A percentile compares a stretch with the other conserved stretches of the same genome.
These are phyloP conservation scores for Aspergillus sp. DNA, from an alignment of 2,329 filamentous ascomycete species.

Conservation along the genomic window DNA sequence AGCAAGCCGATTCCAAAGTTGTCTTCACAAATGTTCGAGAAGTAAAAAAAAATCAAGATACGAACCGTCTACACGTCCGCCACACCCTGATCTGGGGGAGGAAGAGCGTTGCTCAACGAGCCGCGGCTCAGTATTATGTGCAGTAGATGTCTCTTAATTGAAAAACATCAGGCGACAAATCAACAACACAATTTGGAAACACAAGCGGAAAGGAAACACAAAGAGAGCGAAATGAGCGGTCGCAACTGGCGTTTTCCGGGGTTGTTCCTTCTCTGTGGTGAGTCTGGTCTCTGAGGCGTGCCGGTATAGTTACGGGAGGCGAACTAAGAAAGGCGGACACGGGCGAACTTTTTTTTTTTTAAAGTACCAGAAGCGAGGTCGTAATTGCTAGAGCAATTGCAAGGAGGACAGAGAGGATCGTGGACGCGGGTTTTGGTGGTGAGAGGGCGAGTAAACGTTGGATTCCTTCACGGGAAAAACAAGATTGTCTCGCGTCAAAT, in stretches of 20 bases:
- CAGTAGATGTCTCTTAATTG: constrained; percentile 36
- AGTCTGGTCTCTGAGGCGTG: constrained; percentile 9
- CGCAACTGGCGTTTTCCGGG: constrained; percentile 17
- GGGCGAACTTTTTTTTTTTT: neutral
- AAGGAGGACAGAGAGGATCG: constrained; percentile 11
- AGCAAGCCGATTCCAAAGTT: constrained; percentile 17
- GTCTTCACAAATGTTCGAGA: constrained; percentile 1
- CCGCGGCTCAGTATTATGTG: constrained; percentile 36
- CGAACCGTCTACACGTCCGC: constrained; percentile 45
- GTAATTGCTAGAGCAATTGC: constrained; percentile 10
- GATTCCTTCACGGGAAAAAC: constrained; percentile 13
- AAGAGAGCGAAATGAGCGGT: constrained; percentile 28
- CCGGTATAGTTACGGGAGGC: constrained; percentile 1
- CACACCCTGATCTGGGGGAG: constrained; percentile 39
- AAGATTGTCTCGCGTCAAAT: constrained; percentile 25
- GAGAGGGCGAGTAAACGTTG: constrained; percentile 7
- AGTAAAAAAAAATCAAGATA: constrained; percentile 16
- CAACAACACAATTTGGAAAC: constrained; percentile 21
- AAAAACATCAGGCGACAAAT: constrained; percentile 38
- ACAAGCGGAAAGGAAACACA: constrained; percentile 16
- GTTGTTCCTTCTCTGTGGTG: constrained; percentile 17
- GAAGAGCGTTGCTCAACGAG: constrained; percentile 42
- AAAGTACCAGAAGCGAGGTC: constrained; percentile 10
- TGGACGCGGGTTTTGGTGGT: constrained; percentile 6
- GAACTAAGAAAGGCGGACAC: constrained; percentile 10